phyloP scores from a whole-genome alignment of 2,329 filamentous ascomycete species.

The Xylaria arbuscula region DNA sequence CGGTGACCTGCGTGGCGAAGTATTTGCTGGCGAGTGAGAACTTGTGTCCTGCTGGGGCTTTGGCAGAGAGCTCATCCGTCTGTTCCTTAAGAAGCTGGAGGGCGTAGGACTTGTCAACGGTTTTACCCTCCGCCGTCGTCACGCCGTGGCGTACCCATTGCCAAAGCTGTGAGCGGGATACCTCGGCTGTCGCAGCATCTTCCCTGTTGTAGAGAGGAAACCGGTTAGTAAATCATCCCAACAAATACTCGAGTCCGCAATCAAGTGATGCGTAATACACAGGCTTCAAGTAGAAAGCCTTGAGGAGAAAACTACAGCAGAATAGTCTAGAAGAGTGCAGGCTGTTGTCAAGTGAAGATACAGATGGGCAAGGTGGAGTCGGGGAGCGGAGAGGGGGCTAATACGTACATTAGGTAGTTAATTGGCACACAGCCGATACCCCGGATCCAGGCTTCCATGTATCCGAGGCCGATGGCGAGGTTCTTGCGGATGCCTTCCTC shows the following conservation, averaged over 20 bases:
- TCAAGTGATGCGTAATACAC: neutral
- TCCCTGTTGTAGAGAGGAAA: conserved; percentile 63
- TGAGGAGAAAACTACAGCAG: neutral
- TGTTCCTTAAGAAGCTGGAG: conserved; percentile 89
- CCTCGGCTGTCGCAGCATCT: conserved; percentile 96
- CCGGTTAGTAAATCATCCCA: conserved; percentile 18
- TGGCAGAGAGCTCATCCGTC: conserved; percentile 77
- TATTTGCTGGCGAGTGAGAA: conserved; percentile 91
- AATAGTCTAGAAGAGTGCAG: neutral
- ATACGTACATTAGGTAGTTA: conserved; percentile 86
- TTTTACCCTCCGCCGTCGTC: conserved; percentile 86
- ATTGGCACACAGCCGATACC: conserved; percentile 96
- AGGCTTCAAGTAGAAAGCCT: conserved; percentile 2
- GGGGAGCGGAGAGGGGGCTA: neutral
- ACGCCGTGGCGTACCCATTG: conserved; percentile 87
- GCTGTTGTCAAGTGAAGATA: conserved; percentile 17
- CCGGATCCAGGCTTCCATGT: conserved; percentile 98
- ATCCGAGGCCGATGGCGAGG: conserved; percentile 93
- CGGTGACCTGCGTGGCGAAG: conserved; percentile 91
- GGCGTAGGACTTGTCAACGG: conserved; percentile 91
- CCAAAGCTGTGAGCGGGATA: conserved; percentile 94
- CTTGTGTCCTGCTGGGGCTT: conserved; percentile 89
- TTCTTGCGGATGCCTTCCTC: conserved; percentile 98
- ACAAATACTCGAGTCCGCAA: neutral
- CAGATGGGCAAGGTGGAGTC: conserved; percentile 11